Conservation (phyloP, 2,329 filamentous ascomycete genomes). For the Diplodia scrobiculata region DNA sequence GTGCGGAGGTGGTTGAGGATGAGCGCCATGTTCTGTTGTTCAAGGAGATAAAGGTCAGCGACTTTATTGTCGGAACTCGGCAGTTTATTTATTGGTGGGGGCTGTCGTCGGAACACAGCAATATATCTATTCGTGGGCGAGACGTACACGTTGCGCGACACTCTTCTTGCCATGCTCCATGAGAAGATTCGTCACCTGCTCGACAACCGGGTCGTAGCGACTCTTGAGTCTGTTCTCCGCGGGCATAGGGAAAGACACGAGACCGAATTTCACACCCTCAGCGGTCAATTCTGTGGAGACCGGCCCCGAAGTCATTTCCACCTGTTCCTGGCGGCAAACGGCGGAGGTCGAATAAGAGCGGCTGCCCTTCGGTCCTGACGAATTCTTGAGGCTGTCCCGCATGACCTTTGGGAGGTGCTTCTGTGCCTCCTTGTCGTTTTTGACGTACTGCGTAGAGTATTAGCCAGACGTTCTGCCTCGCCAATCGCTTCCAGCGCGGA, state of each 20-base stretch:
- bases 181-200: constrained; percentile 84
- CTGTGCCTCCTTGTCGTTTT: constrained; percentile 62
- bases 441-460: constrained; percentile 57
- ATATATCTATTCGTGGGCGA: constrained; percentile 30
- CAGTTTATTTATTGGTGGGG: background rate
- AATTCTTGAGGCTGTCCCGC: constrained; percentile 58
- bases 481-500: background rate
- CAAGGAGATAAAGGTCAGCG: background rate
- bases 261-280: constrained; percentile 72
- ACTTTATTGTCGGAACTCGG: background rate
- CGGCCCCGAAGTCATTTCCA: constrained; percentile 31
- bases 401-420: constrained; percentile 68
- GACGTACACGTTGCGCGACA: constrained; percentile 78
- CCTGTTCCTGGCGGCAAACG: constrained; percentile 39
- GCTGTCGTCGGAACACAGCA: background rate
- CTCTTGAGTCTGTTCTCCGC: constrained; percentile 68
- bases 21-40: constrained; percentile 74
- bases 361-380: constrained; percentile 47
- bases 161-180: constrained; percentile 92
- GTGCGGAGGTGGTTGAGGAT: constrained; percentile 84
- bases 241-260: constrained; percentile 68
- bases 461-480: constrained; percentile 30
- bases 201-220: constrained; percentile 81
- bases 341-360: constrained; percentile 62
- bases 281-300: constrained; percentile 1